Base-by-base conservation (phyloP, 1,284 basidiomycete genomes). In the Schizophyllum commune region DNA sequence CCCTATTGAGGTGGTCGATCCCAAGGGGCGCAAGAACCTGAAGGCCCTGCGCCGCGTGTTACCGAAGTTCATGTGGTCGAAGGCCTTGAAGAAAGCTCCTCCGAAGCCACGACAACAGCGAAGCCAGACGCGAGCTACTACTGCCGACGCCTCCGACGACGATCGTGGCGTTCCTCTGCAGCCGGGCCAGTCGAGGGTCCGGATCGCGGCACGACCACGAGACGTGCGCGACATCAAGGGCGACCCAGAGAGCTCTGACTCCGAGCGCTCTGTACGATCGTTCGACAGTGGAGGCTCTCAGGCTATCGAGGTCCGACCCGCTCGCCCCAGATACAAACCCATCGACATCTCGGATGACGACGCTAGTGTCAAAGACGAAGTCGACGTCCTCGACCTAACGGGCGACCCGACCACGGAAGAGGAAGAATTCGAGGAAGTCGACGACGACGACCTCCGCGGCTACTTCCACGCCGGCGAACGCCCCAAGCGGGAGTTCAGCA, bases 181-280 rank as follows among this genome's bases (percentile, higher is more conserved):
- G 56, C 82, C 83, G 0, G 83, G 83, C 4, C 73, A 77, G 63
- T 77, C 80, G 20, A 73, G 75, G 47, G 72, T 72, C 60, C 73
- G 77, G 34, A 65, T 65, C 56, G 61, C 68, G 51, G 64, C 63
- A 15, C 65, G 74, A 61, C 62, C 71, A 61, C 67, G 65, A 64
- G 66, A 72, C 58, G 21, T 70, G 62, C 60, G 70, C 27, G 68
- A 74, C 61, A 72, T 84, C 56, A 78, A 70, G 66, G 82, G 81
- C 9, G 82, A 83, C 63, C 67, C 78, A 1, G 81, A 83, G 62
- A 82, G 79, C 68, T 79, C 79, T 13, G 76, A 77, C 52, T 55
- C 56, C 19, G 57, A 62, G 54, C 58, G 57, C 47, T 58, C 6
- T 60, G 56, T 27, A 61, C 62, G 34, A 19, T 32, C 9, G 55